Conservation (phyloP, 1,284 basidiomycete genomes). For the Neonothopanus nambi region DNA sequence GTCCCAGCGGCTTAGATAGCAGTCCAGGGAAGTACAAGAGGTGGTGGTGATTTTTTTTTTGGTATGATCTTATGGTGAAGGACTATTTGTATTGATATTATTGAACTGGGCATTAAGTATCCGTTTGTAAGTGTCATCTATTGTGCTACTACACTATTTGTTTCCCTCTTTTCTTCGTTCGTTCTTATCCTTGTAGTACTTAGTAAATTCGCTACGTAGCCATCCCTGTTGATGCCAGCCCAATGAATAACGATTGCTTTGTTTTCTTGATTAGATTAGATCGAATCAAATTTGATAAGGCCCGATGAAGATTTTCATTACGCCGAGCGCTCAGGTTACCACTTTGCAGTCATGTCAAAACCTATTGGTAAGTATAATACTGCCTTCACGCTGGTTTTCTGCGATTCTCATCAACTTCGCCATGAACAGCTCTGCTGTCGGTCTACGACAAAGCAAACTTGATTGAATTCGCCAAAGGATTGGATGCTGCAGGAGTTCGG, state of each 20-base stretch:
- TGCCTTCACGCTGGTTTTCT: background rate
- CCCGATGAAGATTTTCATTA: background rate
- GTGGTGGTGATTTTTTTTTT: slow-evolving; percentile 11
- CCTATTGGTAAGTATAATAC: slow-evolving; percentile 17
- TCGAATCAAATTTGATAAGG: background rate
- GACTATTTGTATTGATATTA: slow-evolving; percentile 5
- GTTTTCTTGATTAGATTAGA: too few relatives aligned
- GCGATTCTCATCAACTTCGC: background rate
- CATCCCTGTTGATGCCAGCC: background rate
- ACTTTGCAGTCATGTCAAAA: slow-evolving; percentile 15
- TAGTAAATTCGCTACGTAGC: slow-evolving; percentile 1
- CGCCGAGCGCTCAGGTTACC: background rate
- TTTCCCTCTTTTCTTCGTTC: background rate
- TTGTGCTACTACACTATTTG: background rate
- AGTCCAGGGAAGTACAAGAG: slow-evolving; percentile 15
- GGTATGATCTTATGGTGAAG: background rate
- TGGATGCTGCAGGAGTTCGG: slow-evolving; percentile 81
- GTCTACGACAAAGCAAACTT: slow-evolving; percentile 97
- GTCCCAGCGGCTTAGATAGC: slow-evolving; percentile 14
- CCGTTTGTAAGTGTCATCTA: background rate
- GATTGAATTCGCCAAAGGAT: slow-evolving; percentile 85
- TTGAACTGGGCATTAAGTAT: background rate
- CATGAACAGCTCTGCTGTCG: slow-evolving; percentile 77
- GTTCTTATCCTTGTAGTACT: background rate
- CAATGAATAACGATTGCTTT: background rate